Evolutionary conservation across 371 early-diverging fungal species (phyloP).

Genomic region (Syncephalastrum racemosum): DNA sequence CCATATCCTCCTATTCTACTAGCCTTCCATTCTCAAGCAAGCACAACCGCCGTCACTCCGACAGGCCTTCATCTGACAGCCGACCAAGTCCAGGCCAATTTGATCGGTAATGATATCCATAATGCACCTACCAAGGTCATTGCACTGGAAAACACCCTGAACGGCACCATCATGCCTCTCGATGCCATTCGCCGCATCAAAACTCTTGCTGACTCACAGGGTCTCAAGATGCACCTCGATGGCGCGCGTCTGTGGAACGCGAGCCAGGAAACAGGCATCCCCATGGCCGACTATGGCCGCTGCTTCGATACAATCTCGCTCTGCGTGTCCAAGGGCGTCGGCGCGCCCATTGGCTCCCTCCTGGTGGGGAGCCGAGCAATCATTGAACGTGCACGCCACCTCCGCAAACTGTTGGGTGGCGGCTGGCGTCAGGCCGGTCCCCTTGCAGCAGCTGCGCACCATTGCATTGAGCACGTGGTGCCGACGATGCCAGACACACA

Average conservation of each 20-base stretch:
- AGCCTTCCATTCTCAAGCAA: slow-evolving; percentile 66
- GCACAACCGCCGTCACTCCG: slow-evolving; percentile 65
- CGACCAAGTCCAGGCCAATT: slow-evolving; percentile 50
- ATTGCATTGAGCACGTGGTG: slow-evolving; percentile 64
- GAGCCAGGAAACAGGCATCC: slow-evolving; percentile 61
- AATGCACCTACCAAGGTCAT: slow-evolving; percentile 51
- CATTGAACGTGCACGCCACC: slow-evolving; percentile 74
- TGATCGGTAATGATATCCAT: slow-evolving; percentile 21
- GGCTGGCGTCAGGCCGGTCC: slow-evolving; percentile 89
- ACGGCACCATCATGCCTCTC: slow-evolving; percentile 78
- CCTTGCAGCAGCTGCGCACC: slow-evolving; percentile 71
- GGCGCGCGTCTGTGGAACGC: slow-evolving; percentile 94
- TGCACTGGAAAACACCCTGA: slow-evolving; percentile 87
- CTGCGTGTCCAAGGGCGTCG: slow-evolving; percentile 85
- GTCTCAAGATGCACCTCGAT: slow-evolving; percentile 76
- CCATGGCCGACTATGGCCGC: slow-evolving; percentile 66
- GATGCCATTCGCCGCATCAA: slow-evolving; percentile 69
- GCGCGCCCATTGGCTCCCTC: slow-evolving; percentile 89
- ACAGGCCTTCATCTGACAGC: slow-evolving; percentile 63
- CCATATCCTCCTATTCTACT: too few relatives aligned
- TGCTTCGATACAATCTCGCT: slow-evolving; percentile 81
- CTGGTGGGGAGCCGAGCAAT: slow-evolving; percentile 60
- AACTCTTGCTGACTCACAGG: slow-evolving; percentile 44
- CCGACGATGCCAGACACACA: slow-evolving; percentile 69
- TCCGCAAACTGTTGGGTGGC: slow-evolving; percentile 88